Percentiles rank a stretch among this genome's conserved stretches.
These are phyloP conservation scores for Geranium incanum DNA, from an alignment of 441 rosid species.

Conservation along the genomic window DNA sequence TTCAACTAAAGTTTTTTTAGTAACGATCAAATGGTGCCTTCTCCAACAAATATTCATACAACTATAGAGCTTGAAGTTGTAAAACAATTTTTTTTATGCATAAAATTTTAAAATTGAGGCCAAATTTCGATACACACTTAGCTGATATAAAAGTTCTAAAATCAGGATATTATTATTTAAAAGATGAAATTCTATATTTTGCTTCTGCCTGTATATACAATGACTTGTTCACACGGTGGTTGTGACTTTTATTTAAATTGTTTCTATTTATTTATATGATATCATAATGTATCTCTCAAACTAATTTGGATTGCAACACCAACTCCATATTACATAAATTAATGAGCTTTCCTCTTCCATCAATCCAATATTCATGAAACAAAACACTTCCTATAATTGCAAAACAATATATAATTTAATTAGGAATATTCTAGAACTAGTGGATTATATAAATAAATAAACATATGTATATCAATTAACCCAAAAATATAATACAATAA, in stretches of 20 bases:
- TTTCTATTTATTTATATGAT: too few relatives aligned
- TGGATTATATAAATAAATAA: conserved; percentile 2
- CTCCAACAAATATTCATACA: too few relatives aligned
- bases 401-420: neutral
- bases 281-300: neutral
- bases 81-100: too few relatives aligned
- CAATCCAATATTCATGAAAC: neutral
- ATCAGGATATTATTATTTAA: too few relatives aligned
- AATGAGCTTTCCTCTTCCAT: neutral
- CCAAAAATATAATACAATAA: neutral
- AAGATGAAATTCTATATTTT: too few relatives aligned
- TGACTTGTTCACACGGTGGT: neutral
- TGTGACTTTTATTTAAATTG: neutral
- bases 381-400: conserved; percentile 1
- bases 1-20: too few relatives aligned
- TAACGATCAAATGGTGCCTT: too few relatives aligned
- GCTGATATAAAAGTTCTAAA: too few relatives aligned
- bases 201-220: too few relatives aligned
- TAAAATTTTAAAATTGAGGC: too few relatives aligned
- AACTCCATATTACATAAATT: neutral
- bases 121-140: too few relatives aligned
- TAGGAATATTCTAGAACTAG: neutral
- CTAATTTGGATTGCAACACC: neutral
- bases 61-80: too few relatives aligned
- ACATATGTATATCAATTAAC: neutral